Percentiles rank a stretch among this genome's conserved stretches.
These are phyloP conservation scores for Chloris gayana DNA, from an alignment of 176 grass and related monocot species.

Conservation along the genomic window DNA sequence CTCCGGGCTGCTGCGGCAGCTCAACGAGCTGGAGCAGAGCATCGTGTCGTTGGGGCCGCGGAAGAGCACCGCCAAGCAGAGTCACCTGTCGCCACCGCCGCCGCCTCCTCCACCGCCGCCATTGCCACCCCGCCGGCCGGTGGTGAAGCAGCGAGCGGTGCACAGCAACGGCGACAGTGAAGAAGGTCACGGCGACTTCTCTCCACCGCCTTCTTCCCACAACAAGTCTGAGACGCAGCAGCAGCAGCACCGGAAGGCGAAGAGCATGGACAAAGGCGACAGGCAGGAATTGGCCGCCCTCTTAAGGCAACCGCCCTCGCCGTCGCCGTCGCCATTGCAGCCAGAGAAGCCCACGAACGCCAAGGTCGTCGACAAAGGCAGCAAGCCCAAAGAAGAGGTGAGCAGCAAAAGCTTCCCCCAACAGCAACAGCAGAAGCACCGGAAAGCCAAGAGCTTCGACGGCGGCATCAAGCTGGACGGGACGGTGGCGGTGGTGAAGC, in stretches of 20 bases:
- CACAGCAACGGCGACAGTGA: background rate
- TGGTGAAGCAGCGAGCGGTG: background rate
- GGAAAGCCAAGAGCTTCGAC: slow-evolving; percentile 36
- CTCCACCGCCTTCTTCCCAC: slow-evolving; percentile 18
- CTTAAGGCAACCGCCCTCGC: background rate
- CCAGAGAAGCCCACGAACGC: background rate
- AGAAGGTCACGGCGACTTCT: slow-evolving; percentile 38
- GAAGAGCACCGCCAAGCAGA: slow-evolving; percentile 37
- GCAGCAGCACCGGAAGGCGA: slow-evolving; percentile 32
- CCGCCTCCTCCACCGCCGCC: slow-evolving; percentile 2
- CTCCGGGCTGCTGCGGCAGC: slow-evolving; percentile 64
- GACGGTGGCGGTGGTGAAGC: slow-evolving; percentile 60
- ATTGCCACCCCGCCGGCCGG: background rate
- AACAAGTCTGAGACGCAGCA: slow-evolving; percentile 5
- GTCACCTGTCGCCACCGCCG: background rate
- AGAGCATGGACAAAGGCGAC: slow-evolving; percentile 35
- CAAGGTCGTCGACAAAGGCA: slow-evolving; percentile 8
- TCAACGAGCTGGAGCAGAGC: slow-evolving; percentile 70
- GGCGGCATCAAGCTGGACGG: slow-evolving; percentile 33
- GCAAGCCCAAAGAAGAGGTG: slow-evolving; percentile 22
- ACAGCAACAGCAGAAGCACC: slow-evolving; percentile 15
- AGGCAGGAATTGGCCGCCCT: background rate
- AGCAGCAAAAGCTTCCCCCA: background rate
- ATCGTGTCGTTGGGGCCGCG: slow-evolving; percentile 46
- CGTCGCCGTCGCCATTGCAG: background rate